Evolutionary conservation across 2,329 filamentous ascomycete species (phyloP).

Genomic region (Rhexocercosporidium sp.): DNA sequence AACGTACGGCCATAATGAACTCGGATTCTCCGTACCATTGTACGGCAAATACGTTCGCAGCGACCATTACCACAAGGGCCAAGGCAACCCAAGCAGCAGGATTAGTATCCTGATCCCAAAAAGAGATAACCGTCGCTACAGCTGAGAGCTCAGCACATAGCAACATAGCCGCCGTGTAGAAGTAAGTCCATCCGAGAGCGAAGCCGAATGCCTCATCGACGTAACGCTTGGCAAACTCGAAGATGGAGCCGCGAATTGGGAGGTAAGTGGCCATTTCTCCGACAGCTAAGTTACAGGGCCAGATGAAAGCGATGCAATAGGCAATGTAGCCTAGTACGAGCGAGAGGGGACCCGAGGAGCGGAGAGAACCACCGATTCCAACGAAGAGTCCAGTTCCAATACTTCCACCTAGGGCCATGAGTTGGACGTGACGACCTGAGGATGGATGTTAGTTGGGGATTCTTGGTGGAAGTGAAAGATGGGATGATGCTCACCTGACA

Average conservation of each 20-base stretch:
- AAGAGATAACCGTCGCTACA: conserved; percentile 14
- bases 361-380: conserved; percentile 12
- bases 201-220: conserved; percentile 18
- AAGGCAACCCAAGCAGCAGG: conserved; percentile 15
- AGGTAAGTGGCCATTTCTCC: conserved; percentile 19
- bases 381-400: conserved; percentile 18
- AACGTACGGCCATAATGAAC: conserved; percentile 58
- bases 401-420: conserved; percentile 15
- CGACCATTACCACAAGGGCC: conserved; percentile 3
- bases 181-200: conserved; percentile 16
- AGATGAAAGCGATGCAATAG: conserved; percentile 17
- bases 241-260: conserved; percentile 15
- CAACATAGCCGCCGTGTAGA: conserved; percentile 17
- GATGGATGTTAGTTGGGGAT: not conserved
- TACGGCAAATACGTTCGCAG: conserved; percentile 59
- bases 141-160: conserved; percentile 15
- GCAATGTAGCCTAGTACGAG: conserved; percentile 14
- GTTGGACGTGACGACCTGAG: conserved; percentile 14
- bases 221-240: conserved; percentile 15
- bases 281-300: conserved; percentile 17
- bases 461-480: not conserved
- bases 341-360: conserved; percentile 12
- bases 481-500: conserved; percentile 7
- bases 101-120: conserved; percentile 14
- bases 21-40: conserved; percentile 62